Evolutionary conservation across 192 early-diverging fungal genomes (phyloP).

Genomic region (Podochytrium sp.): DNA sequence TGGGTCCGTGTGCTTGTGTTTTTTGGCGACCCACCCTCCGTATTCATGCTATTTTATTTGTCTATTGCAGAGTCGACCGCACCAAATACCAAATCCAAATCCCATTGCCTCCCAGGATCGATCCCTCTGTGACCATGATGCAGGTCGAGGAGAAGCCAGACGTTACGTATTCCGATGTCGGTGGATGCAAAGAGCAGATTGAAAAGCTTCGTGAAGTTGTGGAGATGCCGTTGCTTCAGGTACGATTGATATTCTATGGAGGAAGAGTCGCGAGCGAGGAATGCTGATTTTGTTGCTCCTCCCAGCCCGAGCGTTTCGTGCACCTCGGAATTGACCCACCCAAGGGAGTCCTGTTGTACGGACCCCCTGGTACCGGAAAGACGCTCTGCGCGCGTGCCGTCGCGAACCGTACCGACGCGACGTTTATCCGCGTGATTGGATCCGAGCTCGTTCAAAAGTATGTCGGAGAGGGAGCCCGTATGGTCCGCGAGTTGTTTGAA

Average conservation of each 20-base stretch:
- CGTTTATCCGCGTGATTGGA: constrained; percentile 99
- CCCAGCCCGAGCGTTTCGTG: constrained; percentile 91
- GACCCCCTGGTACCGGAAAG: constrained; percentile 91
- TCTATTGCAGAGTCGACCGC: constrained; percentile 85
- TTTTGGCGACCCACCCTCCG: not conserved
- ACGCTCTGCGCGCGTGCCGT: constrained; percentile 97
- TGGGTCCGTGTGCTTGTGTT: constrained; percentile 58
- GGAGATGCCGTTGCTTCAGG: constrained; percentile 89
- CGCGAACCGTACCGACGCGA: constrained; percentile 98
- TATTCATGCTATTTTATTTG: too few species aligned
- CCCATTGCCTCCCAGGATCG: constrained; percentile 98
- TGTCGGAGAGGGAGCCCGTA: constrained; percentile 98
- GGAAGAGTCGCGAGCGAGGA: not conserved
- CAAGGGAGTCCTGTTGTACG: constrained; percentile 98
- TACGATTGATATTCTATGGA: constrained; percentile 10
- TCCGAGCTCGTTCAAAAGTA: constrained; percentile 99
- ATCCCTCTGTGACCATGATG: constrained; percentile 99
- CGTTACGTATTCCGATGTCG: constrained; percentile 99
- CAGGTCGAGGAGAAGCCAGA: constrained; percentile 99
- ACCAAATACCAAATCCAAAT: constrained; percentile 99
- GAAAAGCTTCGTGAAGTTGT: constrained; percentile 99
- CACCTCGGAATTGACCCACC: constrained; percentile 99
- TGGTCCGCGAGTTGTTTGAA: constrained; percentile 99
- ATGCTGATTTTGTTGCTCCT: not conserved
- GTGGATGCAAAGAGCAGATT: constrained; percentile 99